A percentile compares a stretch with the other conserved stretches of the same genome.
Evolutionary conservation across 2,329 filamentous ascomycete species (phyloP).

Genomic region (Penicillium vulpinum): DNA sequence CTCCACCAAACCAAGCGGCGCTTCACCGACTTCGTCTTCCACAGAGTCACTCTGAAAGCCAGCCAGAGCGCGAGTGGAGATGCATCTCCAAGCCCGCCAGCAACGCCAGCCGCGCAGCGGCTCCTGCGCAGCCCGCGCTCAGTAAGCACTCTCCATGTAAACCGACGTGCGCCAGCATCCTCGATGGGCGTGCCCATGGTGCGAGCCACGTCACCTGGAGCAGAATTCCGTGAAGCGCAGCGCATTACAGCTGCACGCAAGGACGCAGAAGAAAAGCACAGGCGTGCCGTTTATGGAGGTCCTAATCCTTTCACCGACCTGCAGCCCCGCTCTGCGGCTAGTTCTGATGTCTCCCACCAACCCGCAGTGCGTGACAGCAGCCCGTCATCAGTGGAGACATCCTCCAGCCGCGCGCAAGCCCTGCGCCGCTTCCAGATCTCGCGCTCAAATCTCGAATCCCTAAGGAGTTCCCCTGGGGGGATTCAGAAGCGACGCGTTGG

Average conservation of each 20-base stretch:
- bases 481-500: slow-evolving; percentile 38
- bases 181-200: slow-evolving; percentile 40
- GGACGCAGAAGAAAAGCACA: slow-evolving; percentile 33
- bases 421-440: slow-evolving; percentile 45
- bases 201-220: slow-evolving; percentile 44
- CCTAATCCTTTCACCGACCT: slow-evolving; percentile 12
- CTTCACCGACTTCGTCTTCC: slow-evolving; percentile 52
- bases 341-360: background rate
- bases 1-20: slow-evolving; percentile 48
- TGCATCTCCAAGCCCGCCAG: slow-evolving; percentile 15
- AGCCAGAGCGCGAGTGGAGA: slow-evolving; percentile 20
- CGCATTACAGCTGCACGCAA: slow-evolving; percentile 29
- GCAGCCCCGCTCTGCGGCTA: background rate
- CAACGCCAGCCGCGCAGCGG: slow-evolving; percentile 25
- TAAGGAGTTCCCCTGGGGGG: slow-evolving; percentile 31
- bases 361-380: background rate
- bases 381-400: slow-evolving; percentile 13
- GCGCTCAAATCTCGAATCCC: slow-evolving; percentile 28
- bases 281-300: slow-evolving; percentile 28
- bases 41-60: slow-evolving; percentile 38
- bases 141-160: slow-evolving; percentile 34
- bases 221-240: slow-evolving; percentile 40
- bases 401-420: slow-evolving; percentile 19
- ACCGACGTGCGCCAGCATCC: slow-evolving; percentile 14
- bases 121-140: slow-evolving; percentile 35